phyloP scores from a whole-genome alignment of 1,139 yeast genomes.

The Hyphopichia fennica region DNA sequence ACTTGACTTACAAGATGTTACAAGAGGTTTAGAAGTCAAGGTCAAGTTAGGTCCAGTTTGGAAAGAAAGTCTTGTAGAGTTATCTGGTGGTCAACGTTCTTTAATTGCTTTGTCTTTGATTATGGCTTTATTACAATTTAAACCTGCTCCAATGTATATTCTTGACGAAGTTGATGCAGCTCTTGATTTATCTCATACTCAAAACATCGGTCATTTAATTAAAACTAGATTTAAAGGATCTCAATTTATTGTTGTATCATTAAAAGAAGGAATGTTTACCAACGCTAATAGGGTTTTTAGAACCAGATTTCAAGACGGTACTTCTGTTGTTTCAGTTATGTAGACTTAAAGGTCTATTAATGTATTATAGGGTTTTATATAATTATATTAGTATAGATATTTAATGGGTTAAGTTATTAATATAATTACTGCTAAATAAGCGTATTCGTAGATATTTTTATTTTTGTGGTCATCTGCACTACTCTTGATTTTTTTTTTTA shows the following conservation, averaged over 20 bases:
- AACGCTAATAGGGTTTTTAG: constrained; percentile 94
- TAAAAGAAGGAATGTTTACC: constrained; percentile 97
- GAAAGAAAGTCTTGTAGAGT: constrained; percentile 94
- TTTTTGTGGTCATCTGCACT: background rate
- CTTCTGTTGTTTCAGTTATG: constrained; percentile 80
- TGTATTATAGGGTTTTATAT: background rate
- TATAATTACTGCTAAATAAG: background rate
- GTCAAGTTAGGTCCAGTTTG: constrained; percentile 90
- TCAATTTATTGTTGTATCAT: constrained; percentile 92
- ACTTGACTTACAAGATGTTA: constrained; percentile 74
- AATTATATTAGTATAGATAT: background rate
- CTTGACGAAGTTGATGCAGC: constrained; percentile 99
- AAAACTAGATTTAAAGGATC: constrained; percentile 94
- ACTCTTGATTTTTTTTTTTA: background rate
- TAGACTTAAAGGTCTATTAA: constrained; percentile 11
- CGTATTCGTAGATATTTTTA: too few relatives aligned
- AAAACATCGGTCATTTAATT: constrained; percentile 93
- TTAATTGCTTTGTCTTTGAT: constrained; percentile 88
- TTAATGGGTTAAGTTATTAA: background rate
- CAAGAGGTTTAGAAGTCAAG: constrained; percentile 88
- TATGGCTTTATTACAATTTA: constrained; percentile 86
- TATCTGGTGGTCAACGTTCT: constrained; percentile 97
- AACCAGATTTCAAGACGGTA: constrained; percentile 94
- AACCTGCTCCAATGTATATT: constrained; percentile 98
- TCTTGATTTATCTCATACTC: constrained; percentile 93